Evolutionary conservation across 2,329 filamentous ascomycete genomes (phyloP), one percentile per base, ranked within the genome.

Genomic region (Chalaropsis ovoidea): DNA sequence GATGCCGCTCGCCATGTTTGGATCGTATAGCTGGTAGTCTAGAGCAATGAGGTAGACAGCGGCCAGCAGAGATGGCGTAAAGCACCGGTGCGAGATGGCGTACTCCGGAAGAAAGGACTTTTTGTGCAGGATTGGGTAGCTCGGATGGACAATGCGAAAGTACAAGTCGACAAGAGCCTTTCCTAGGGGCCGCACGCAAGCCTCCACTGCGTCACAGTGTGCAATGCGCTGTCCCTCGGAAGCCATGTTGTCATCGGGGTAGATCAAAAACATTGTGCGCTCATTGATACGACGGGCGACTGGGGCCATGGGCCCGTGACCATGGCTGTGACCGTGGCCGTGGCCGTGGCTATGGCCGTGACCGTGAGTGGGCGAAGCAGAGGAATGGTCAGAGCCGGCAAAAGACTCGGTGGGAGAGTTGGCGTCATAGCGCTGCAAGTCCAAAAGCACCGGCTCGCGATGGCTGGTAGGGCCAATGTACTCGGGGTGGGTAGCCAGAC

Each of bases 381-480:
- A 61, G 1, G 63, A 65, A 49, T 47, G 66, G 24, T 65, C 54
- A 22, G 69, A 54, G 19, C 63, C 60, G 11, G 42, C n/a, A 17
- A 22, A 43, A 3, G 41, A 60, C 2, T n/a, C 58, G 11, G 56
- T 45, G 13, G 58, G 47, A 1, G 63, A 52, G 1, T 68, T 61
- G 31, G 76, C 76, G 70, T 81, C 80, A 69, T 83, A 82, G 8
- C 78, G 77, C 61, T 81, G 81, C 10, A 85, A 75, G 52, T 81
- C 80, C 61, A 85, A 80, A 24, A 85, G 76, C 42, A 79, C 76
- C 2, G 81, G 79, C 69, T 85, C 82, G 67, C 82, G 80, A 39
- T 83, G 81, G 65, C 81, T 82, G 54, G 81, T 85, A 65, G 81
- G 75, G 22, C 83, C 83, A 65, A 86, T 78, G 70, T 84, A 82